These are phyloP conservation scores for Nannizziopsis barbatae DNA, from an alignment of 2,329 filamentous ascomycete genomes.

Conservation along the genomic window DNA sequence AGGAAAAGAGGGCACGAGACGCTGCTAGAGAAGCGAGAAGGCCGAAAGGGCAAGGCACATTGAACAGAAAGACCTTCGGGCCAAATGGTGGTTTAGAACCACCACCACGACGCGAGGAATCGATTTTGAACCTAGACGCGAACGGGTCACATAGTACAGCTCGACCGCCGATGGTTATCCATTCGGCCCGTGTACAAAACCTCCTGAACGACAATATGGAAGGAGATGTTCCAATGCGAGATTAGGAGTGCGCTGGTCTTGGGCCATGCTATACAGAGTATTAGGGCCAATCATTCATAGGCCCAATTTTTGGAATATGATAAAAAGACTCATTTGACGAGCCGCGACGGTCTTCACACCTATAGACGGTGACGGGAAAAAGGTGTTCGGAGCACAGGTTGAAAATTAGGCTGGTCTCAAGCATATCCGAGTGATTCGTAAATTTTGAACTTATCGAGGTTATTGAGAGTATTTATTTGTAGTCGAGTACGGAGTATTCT, in stretches of 20 bases:
- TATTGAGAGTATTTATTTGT: too few relatives aligned
- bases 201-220: conserved; percentile 44
- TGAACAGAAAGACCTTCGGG: conserved; percentile 20
- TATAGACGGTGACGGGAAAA: too few relatives aligned
- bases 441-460: too few relatives aligned
- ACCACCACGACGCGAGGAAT: conserved; percentile 16
- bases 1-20: conserved; percentile 43
- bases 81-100: conserved; percentile 20
- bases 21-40: conserved; percentile 22
- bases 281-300: too few relatives aligned
- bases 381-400: too few relatives aligned
- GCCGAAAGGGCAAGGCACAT: conserved; percentile 31
- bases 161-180: conserved; percentile 26
- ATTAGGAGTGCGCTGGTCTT: conserved; percentile 14
- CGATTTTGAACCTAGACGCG: conserved; percentile 14
- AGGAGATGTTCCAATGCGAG: conserved; percentile 51
- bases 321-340: too few relatives aligned
- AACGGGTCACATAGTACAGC: conserved; percentile 20
- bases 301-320: too few relatives aligned
- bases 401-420: too few relatives aligned
- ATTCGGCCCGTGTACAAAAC: conserved; percentile 34
- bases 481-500: too few relatives aligned
- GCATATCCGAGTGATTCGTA: too few relatives aligned
- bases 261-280: too few relatives aligned
- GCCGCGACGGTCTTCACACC: too few relatives aligned